These are phyloP conservation scores for Rubus idaeus DNA, from an alignment of 306 rosid genomes.

Conservation along the genomic window DNA sequence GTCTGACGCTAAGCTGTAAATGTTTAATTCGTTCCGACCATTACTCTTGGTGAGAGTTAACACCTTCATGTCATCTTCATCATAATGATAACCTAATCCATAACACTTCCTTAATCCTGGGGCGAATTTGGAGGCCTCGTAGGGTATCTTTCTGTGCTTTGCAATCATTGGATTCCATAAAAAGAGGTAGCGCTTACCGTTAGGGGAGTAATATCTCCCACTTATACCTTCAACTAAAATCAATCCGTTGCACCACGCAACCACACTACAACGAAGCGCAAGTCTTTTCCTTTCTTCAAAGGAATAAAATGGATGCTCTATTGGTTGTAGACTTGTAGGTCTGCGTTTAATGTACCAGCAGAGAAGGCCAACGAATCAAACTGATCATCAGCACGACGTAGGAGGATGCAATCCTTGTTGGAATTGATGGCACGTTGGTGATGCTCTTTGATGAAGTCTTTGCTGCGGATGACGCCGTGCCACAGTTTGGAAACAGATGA, in stretches of 20 bases:
- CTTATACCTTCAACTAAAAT: no score
- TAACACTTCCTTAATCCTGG: no score
- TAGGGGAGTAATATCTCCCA: no score
- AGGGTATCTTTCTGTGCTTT: neutral
- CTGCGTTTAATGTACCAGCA: no score
- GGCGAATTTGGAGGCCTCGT: neutral
- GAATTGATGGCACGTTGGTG: neutral
- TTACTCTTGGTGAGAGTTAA: neutral
- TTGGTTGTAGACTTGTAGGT: no score
- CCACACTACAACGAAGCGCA: no score
- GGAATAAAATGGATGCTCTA: neutral
- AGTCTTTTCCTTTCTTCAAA: neutral
- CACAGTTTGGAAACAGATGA: no score
- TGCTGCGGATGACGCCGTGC: no score
- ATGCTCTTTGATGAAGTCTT: neutral
- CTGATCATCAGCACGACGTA: neutral
- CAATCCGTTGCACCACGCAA: neutral
- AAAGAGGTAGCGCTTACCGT: no score
- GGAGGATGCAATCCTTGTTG: no score
- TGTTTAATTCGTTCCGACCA: neutral
- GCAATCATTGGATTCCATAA: neutral
- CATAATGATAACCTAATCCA: neutral
- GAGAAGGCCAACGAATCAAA: no score
- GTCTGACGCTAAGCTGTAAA: neutral
- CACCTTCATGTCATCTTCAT: neutral